phyloP scores from a whole-genome alignment of 1,284 basidiomycete species.

The Trichosporon sp. region DNA sequence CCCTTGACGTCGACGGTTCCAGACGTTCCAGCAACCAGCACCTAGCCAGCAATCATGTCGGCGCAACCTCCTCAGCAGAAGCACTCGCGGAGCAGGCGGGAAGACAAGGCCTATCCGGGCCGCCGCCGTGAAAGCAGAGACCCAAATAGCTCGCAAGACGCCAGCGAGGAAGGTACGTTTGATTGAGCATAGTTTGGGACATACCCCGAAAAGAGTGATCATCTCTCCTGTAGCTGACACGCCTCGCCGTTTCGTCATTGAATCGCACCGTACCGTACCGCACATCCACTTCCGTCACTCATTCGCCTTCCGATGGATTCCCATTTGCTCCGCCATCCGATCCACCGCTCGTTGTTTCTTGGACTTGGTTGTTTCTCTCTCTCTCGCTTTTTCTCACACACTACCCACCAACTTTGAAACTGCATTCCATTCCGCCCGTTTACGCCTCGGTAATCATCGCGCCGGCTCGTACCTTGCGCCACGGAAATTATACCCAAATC shows the following conservation, averaged over 20 bases:
- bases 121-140: slow-evolving; percentile 11
- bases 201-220: neutral
- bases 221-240: neutral
- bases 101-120: slow-evolving; percentile 13
- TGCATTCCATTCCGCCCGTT: neutral
- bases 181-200: too few relatives aligned
- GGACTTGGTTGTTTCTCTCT: too few relatives aligned
- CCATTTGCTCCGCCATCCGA: neutral
- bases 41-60: slow-evolving; percentile 5
- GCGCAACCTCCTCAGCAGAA: slow-evolving; percentile 13
- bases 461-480: neutral
- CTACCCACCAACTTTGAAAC: neutral
- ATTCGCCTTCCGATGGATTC: too few relatives aligned
- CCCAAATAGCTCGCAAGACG: slow-evolving; percentile 38
- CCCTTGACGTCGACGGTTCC: neutral
- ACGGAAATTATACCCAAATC: neutral
- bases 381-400: neutral
- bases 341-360: neutral
- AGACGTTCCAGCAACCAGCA: neutral
- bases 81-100: slow-evolving; percentile 6
- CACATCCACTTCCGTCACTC: neutral
- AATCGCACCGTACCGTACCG: neutral
- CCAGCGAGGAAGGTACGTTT: slow-evolving; percentile 45
- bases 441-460: neutral
- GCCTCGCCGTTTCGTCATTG: neutral